A percentile compares a stretch with the other conserved stretches of the same genome.
phyloP scores from a whole-genome alignment of 2,329 filamentous ascomycete genomes.

The Cladorrhinum sp. region DNA sequence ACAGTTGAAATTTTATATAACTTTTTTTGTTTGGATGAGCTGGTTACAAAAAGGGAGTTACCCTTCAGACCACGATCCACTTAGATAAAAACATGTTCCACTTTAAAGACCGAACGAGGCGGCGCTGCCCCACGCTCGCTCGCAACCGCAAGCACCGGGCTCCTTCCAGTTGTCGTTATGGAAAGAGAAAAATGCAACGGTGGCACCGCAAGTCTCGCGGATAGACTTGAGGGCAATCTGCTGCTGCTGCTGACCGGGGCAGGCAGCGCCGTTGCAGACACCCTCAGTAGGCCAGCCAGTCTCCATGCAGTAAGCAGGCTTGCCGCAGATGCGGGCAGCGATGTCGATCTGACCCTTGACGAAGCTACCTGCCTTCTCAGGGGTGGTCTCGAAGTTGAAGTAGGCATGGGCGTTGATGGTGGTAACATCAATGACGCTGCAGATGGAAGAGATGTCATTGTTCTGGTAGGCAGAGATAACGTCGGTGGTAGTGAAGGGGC shows the following conservation, averaged over 20 bases:
- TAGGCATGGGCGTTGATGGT: conserved; percentile 89
- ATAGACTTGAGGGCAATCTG: conserved; percentile 69
- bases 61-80: background rate
- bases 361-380: conserved; percentile 70
- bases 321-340: conserved; percentile 68
- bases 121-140: conserved; percentile 75
- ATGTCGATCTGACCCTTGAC: conserved; percentile 69
- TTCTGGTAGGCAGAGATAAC: conserved; percentile 75
- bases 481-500: conserved; percentile 80
- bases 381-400: conserved; percentile 73
- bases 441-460: conserved; percentile 59
- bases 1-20: background rate
- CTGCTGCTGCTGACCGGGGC: conserved; percentile 68
- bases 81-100: too few relatives aligned
- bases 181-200: conserved; percentile 79
- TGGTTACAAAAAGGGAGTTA: background rate
- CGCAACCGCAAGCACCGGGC: conserved; percentile 65
- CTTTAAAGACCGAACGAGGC: conserved; percentile 43
- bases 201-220: conserved; percentile 59
- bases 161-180: conserved; percentile 80
- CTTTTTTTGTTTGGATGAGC: background rate
- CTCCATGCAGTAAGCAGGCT: conserved; percentile 79
- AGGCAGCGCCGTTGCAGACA: conserved; percentile 66
- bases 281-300: conserved; percentile 82
- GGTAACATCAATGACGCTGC: conserved; percentile 71